A percentile compares a stretch with the other conserved stretches of the same genome.
These are phyloP conservation scores for Coffea canephora DNA, from an alignment of 257 asterid genomes.

Conservation along the genomic window DNA sequence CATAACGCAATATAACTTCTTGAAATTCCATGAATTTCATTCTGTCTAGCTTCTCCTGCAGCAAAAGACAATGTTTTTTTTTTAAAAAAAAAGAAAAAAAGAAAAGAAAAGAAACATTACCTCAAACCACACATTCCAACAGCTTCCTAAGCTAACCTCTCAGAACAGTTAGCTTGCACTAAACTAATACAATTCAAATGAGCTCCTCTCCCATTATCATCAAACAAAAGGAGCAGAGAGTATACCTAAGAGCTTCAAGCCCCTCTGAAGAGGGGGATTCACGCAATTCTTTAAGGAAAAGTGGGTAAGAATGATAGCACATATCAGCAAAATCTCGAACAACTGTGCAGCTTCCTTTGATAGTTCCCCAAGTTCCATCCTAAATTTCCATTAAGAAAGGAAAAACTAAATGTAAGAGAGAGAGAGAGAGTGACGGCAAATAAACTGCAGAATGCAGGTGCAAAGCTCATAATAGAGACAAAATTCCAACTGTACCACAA, in stretches of 20 bases:
- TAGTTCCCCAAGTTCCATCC: slow-evolving; percentile 93
- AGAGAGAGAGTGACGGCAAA: background rate
- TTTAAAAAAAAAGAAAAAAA: too few relatives aligned
- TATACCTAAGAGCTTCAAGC: slow-evolving; percentile 69
- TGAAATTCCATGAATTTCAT: too few relatives aligned
- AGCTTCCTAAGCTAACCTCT: background rate
- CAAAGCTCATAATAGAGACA: background rate
- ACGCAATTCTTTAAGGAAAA: slow-evolving; percentile 61
- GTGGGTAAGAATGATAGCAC: slow-evolving; percentile 75
- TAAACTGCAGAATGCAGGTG: background rate
- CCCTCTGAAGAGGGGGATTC: slow-evolving; percentile 50
- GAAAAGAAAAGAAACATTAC: background rate
- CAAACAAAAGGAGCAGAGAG: background rate
- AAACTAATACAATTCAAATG: background rate
- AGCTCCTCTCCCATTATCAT: background rate
- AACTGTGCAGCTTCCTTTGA: slow-evolving; percentile 82
- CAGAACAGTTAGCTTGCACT: background rate
- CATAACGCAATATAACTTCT: background rate
- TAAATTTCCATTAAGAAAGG: slow-evolving; percentile 23
- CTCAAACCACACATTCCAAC: background rate
- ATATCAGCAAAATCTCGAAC: slow-evolving; percentile 88
- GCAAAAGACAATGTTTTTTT: background rate
- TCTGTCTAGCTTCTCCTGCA: background rate
- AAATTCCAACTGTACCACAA: slow-evolving; percentile 47
- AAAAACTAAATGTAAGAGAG: background rate